Base-by-base conservation (phyloP, 2,329 filamentous ascomycete species). In the Microcera coccophila region DNA sequence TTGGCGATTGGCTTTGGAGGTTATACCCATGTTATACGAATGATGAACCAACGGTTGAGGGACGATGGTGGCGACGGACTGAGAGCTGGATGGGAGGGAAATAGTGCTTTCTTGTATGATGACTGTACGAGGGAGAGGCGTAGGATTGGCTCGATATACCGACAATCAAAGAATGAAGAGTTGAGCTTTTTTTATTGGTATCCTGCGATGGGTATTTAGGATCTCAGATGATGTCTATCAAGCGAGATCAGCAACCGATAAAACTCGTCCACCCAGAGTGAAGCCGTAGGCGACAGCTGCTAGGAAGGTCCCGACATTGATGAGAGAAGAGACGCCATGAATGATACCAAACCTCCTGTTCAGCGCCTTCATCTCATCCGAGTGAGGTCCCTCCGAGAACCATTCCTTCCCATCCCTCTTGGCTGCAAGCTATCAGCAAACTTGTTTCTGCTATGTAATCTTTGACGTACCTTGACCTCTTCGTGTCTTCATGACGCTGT, bases 371-470 rank as follows among this genome's bases (percentile, higher is more conserved):
- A 97, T 96, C 70, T 91, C 87, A 54, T 83, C 75, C 4, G 86
- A 93, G 59, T 95, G 87, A 29, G 89, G 87, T 1, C 82, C 77
- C 39, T 79, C 71, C 51, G 95, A 89, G 59, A 85, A 87, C 65
- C 83, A 87, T 62, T 85, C 87, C 76, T 95, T 96, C 41, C 89
- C 89, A 62, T 96, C 91, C 57, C 84, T 82, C 48, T 85, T 89
- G 73, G 91, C 90, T 82, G 47, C 33, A 41, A 9, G 35, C 20
- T 38, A 29, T 63, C 37, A 63, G 48, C 26, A 42, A 24, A 14
- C 5, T 15, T 15, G 36, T 21, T 18, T 28, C 14, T 20, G 42
- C 11, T 22, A 37, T 14, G 24, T 9, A 10, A 33, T 29, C 21
- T 11, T 35, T 3, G 21, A 62, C 76, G 50, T 69, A 88, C 87